Conservation (phyloP, 2,329 filamentous ascomycete species). For the Aspergillus japonicus region DNA sequence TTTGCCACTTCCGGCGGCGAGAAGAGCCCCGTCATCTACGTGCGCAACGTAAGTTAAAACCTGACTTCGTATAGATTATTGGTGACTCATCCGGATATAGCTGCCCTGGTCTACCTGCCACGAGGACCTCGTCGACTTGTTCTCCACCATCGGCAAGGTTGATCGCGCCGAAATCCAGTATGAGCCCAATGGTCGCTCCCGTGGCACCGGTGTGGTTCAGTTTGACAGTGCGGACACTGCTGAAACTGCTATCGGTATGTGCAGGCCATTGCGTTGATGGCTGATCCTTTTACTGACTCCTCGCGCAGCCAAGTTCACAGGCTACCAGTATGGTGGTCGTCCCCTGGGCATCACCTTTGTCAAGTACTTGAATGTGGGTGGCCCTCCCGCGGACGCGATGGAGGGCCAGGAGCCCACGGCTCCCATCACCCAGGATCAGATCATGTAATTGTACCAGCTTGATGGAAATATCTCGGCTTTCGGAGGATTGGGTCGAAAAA, state of each 20-base stretch:
- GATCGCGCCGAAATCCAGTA: slow-evolving; percentile 99
- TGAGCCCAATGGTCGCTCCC: slow-evolving; percentile 91
- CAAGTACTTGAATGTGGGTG: slow-evolving; percentile 76
- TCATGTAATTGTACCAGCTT: slow-evolving; percentile 65
- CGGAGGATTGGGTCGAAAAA: slow-evolving; percentile 12
- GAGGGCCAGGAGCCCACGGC: slow-evolving; percentile 69
- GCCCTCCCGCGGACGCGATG: slow-evolving; percentile 67
- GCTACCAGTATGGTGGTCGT: slow-evolving; percentile 94
- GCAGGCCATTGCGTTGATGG: not conserved
- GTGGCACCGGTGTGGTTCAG: slow-evolving; percentile 92
- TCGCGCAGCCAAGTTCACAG: slow-evolving; percentile 81
- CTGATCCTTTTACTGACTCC: slow-evolving; percentile 8
- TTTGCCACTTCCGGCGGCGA: slow-evolving; percentile 85
- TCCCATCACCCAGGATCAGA: slow-evolving; percentile 92
- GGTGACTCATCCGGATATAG: slow-evolving; percentile 49
- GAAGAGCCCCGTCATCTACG: slow-evolving; percentile 80
- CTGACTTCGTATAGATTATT: not conserved
- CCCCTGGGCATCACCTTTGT: slow-evolving; percentile 91
- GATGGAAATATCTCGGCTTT: slow-evolving; percentile 9
- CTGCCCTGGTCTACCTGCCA: slow-evolving; percentile 99
- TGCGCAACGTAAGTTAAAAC: slow-evolving; percentile 78
- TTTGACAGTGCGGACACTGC: slow-evolving; percentile 82
- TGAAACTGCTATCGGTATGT: slow-evolving; percentile 77
- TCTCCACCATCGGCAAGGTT: slow-evolving; percentile 96
- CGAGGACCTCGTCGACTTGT: slow-evolving; percentile 92